A percentile compares a stretch with the other conserved stretches of the same genome.
These are phyloP conservation scores for Panicum miliaceum DNA, from an alignment of 176 grass and related monocot genomes.

Conservation along the genomic window DNA sequence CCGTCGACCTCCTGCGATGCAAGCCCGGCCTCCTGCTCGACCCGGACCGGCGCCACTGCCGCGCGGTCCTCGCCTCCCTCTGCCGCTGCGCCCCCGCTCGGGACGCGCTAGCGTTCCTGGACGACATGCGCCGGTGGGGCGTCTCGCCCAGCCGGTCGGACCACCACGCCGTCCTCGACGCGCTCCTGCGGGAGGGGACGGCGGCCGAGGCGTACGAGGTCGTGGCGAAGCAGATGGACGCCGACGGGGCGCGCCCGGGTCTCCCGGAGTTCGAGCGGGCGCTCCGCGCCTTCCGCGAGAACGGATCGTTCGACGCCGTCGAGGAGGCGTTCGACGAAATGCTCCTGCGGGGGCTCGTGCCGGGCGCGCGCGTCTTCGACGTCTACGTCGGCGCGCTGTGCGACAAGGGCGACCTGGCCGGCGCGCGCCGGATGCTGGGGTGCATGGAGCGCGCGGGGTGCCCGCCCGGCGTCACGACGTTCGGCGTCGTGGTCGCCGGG, in stretches of 20 bases:
- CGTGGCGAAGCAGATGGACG: conserved; percentile 52
- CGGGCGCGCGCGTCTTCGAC: conserved; percentile 45
- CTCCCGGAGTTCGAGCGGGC: conserved; percentile 46
- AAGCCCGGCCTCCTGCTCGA: conserved; percentile 46
- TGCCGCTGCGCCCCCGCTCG: background rate
- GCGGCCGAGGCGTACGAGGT: conserved; percentile 53
- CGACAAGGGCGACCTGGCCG: conserved; percentile 46
- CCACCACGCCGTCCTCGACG: conserved; percentile 42
- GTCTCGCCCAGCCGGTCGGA: conserved; percentile 29
- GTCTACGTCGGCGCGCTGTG: conserved; percentile 47
- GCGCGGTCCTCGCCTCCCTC: conserved; percentile 37
- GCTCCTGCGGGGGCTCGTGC: conserved; percentile 58
- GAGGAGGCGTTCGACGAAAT: conserved; percentile 79
- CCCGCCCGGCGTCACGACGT: conserved; percentile 41
- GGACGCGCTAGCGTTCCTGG: conserved; percentile 45
- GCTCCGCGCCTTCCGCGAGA: conserved; percentile 35
- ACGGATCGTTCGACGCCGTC: conserved; percentile 42
- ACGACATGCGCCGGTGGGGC: conserved; percentile 63
- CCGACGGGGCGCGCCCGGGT: conserved; percentile 39
- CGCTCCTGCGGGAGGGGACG: conserved; percentile 51
- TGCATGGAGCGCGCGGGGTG: conserved; percentile 76
- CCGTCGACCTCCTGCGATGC: conserved; percentile 37
- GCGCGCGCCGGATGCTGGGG: conserved; percentile 53
- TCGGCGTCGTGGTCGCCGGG: conserved; percentile 45
- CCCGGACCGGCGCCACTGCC: conserved; percentile 20